Percentiles rank a stretch among this genome's conserved stretches.
phyloP scores from a whole-genome alignment of 371 early-diverging fungal species.

The Mucor piriformis region DNA sequence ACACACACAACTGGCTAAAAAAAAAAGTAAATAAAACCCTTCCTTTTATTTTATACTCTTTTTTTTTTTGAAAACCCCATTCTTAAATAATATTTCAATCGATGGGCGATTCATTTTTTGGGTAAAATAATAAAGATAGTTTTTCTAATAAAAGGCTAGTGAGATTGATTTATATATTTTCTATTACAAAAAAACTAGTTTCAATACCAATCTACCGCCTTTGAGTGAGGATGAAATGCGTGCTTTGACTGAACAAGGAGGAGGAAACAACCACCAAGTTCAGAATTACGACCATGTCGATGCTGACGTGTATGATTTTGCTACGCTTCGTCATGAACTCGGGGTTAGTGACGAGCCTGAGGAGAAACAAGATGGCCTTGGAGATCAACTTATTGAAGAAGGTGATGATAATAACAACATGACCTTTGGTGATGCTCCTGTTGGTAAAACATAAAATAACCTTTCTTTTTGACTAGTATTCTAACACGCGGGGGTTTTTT shows the following conservation, averaged over 20 bases:
- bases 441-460: conserved; percentile 40
- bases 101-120: conserved; percentile 58
- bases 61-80: background rate
- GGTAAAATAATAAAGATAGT: conserved; percentile 34
- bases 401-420: conserved; percentile 83
- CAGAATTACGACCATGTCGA: conserved; percentile 20
- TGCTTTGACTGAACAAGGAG: conserved; percentile 37
- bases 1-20: background rate
- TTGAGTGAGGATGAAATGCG: conserved; percentile 49
- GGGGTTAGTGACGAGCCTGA: conserved; percentile 35
- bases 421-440: conserved; percentile 76
- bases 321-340: conserved; percentile 38
- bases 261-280: conserved; percentile 18
- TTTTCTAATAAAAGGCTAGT: background rate
- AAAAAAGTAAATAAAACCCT: background rate
- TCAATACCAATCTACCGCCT: conserved; percentile 65
- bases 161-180: background rate
- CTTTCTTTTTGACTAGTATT: background rate
- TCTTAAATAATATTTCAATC: background rate
- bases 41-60: background rate
- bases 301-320: conserved; percentile 51
- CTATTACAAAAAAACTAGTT: conserved; percentile 33
- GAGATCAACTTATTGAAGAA: conserved; percentile 71
- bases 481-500: conserved; percentile 9
- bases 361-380: conserved; percentile 51